Evolutionary conservation across 768 basidiomycete genomes (phyloP), one percentile per base, ranked within the genome.

Genomic region (Mycena indigotica): DNA sequence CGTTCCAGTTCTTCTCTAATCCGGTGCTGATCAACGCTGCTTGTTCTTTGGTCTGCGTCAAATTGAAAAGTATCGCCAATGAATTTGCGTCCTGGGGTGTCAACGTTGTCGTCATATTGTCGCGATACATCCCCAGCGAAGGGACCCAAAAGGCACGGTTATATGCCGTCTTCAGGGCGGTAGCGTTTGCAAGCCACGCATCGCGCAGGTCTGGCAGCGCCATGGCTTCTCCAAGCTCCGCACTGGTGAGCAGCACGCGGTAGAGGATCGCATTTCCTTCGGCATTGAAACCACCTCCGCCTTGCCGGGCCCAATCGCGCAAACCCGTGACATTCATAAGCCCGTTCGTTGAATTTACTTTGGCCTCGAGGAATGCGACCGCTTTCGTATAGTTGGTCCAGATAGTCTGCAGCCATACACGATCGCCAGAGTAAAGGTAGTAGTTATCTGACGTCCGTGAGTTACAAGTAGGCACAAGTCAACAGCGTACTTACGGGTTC

Each of bases 361-460:
- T 82, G 23, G 74, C 74, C 55, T 81, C 79, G 19, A 86, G 68
- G 64, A 80, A 86, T 3, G 73, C 75, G 1, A 84, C 79, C 0
- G 84, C 84, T 55, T 77, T 80, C 3, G 83, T 84, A 61, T 82
- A 84, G 64, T 84, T 84, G 25, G 75, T 54, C 82, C 84, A 86
- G 3, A 82, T 69, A 5, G 49, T 67, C 56, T 77, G 58, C n/a
- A 84, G 62, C 83, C 83, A 85, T 0, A 63, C 76, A 2, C 61
- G 66, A 64, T 86, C 84, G 0, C 84, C 84, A 1, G 81, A 78
- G 63, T 78, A 86, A 4, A 84, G 66, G 58, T 74, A 80, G 66
- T 86, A 86, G 65, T 84, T 85, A 66, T 84, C 77, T 79, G 51
- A 10, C 13, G 3, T 12, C 46, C 62, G 53, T 30, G 21, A 23